Base-by-base conservation (phyloP, 177 flowering plant genomes). In the Tripterygium wilfordii region DNA sequence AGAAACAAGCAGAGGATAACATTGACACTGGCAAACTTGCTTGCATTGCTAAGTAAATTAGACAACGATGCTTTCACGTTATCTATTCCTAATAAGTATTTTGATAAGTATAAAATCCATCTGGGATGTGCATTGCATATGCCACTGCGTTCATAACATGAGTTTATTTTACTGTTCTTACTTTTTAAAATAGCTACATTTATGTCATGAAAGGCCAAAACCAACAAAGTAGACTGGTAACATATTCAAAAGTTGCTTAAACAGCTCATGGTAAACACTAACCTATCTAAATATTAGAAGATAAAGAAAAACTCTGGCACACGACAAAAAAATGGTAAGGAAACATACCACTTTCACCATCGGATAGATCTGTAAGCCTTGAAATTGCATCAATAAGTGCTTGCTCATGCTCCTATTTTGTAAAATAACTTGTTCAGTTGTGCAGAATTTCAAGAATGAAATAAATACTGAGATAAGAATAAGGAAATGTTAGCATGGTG, bases 351-450 rank as follows among this genome's bases (percentile, higher is more conserved):
- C 72, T 69, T 56, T 76, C 79, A 21, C 74, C 82, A 30, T 76
- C 85, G 42, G 82, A 71, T 40, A 74, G 58, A 27, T 73, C 85
- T 20, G 61, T 67, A 26, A 79, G 77, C 62, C 69, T 70, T 27
- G 66, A 62, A 56, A 79, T 68, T 30, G 82, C 82, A 49, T 74
- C 72, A 24, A 68, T 43, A 37, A 79, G 73, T 23, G 85, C 62
- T 54, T 73, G 75, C 42, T 79, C 85, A 26, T 79, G 85, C 28
- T 79, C 85, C 85, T 79, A 58, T 40, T 54, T 32, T 47, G 12
- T 12, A 52, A 41, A 31, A 50, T 3, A 4, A 22, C 0, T 10
- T 36, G 44, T 19, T 29, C 36, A 35, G 21, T 49, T 15, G n/a
- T 13, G n/a, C 28, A 35, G 7, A 16, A 9, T 19, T 14, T 44